These are phyloP conservation scores for Populus hybrid DNA, from an alignment of 441 rosid genomes.

Conservation along the genomic window DNA sequence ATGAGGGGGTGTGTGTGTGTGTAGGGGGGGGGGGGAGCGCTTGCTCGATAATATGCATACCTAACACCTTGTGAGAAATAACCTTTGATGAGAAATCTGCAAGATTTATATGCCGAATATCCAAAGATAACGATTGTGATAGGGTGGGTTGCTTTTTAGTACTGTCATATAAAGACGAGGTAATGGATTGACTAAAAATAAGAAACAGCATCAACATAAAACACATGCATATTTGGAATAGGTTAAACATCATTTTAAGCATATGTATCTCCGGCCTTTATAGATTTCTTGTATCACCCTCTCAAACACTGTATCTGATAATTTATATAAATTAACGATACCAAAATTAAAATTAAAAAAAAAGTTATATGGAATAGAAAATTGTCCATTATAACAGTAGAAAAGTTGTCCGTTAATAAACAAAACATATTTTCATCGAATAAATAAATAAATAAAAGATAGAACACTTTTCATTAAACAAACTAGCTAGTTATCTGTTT, in stretches of 20 bases:
- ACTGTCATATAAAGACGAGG: conserved; percentile 18
- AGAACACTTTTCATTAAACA: no score
- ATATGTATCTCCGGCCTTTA: conserved; percentile 62
- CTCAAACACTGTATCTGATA: conserved; percentile 2
- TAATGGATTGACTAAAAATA: no score
- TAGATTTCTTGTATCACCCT: conserved; percentile 75
- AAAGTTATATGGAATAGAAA: neutral
- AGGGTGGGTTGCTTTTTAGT: neutral
- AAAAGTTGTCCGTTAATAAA: no score
- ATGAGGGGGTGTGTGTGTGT: conserved; percentile 11
- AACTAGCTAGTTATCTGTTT: no score
- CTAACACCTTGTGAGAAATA: conserved; percentile 49
- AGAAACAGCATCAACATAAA: no score
- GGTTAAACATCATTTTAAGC: conserved; percentile 56
- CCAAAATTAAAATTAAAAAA: neutral
- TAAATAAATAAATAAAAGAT: no score
- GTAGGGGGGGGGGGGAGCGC: no score
- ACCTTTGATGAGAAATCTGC: conserved; percentile 62
- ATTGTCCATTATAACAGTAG: no score
- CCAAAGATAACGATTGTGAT: neutral
- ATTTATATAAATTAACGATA: neutral
- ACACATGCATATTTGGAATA: conserved; percentile 46
- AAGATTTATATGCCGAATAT: neutral
- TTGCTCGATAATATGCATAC: conserved; percentile 17
- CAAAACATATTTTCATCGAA: no score